These are phyloP conservation scores for Oryza glaberrima DNA, from an alignment of 176 grass and related monocot genomes.

Conservation along the genomic window DNA sequence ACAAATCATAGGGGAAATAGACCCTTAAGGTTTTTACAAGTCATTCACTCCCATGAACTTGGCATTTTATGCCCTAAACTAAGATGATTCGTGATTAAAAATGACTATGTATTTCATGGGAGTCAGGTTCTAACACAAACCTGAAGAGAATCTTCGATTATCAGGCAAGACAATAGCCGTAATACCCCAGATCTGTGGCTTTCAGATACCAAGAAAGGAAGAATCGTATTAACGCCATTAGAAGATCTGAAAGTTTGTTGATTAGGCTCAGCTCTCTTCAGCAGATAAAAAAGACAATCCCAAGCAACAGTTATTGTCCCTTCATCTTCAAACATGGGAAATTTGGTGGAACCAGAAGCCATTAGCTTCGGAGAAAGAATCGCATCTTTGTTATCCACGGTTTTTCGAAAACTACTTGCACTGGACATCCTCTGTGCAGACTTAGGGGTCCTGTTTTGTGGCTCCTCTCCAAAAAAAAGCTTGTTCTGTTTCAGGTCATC, in stretches of 20 bases:
- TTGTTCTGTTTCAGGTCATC: conserved; percentile 98
- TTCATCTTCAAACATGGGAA: conserved; percentile 95
- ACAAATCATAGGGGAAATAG: conserved; percentile 25
- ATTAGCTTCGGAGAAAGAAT: conserved; percentile 88
- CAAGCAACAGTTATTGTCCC: conserved; percentile 86
- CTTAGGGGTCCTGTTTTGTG: conserved; percentile 67
- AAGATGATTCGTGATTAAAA: conserved; percentile 35
- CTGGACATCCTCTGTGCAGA: conserved; percentile 52
- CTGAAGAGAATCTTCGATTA: conserved; percentile 99
- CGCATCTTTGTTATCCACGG: conserved; percentile 72
- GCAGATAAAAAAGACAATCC: conserved; percentile 98
- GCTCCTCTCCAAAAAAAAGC: conserved; percentile 76
- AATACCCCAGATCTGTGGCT: conserved; percentile 83
- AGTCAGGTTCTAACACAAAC: conserved; percentile 45
- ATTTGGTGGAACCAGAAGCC: conserved; percentile 63
- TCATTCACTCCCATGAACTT: conserved; percentile 24
- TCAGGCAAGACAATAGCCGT: conserved; percentile 85
- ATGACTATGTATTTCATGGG: not conserved
- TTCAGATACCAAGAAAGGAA: conserved; percentile 86
- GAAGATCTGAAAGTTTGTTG: conserved; percentile 91
- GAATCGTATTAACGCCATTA: conserved; percentile 83
- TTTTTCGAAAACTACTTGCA: conserved; percentile 63
- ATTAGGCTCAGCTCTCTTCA: conserved; percentile 95
- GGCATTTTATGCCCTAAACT: conserved; percentile 9
- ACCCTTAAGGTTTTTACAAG: conserved; percentile 26